A percentile compares a stretch with the other conserved stretches of the same genome.
These are phyloP conservation scores for Cotoneaster glaucophyllus DNA, from an alignment of 306 rosid species.

Conservation along the genomic window DNA sequence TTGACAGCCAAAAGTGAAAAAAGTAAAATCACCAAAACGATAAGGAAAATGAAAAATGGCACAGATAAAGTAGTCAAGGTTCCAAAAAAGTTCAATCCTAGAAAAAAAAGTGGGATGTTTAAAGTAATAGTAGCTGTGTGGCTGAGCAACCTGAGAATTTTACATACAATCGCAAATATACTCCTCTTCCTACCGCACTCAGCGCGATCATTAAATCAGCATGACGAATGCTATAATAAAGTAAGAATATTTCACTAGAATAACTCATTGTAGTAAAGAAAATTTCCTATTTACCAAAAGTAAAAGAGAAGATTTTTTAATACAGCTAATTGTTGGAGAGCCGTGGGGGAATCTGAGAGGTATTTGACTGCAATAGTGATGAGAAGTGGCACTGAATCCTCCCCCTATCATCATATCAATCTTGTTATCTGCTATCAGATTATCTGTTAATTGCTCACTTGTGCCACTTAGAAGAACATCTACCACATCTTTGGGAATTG, in stretches of 20 bases:
- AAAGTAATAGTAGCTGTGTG: conserved; percentile 7
- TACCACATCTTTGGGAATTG: conserved; percentile 73
- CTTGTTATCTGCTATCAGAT: conserved; percentile 83
- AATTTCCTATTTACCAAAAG: not conserved
- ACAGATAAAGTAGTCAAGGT: conserved; percentile 25
- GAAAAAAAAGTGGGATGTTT: conserved; percentile 15
- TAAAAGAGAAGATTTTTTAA: not conserved
- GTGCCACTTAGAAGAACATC: conserved; percentile 78
- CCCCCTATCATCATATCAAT: conserved; percentile 99
- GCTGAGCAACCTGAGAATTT: not conserved
- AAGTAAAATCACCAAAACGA: conserved; percentile 13
- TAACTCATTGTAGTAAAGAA: too few relatives aligned
- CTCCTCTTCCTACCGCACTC: too few relatives aligned
- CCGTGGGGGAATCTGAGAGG: conserved; percentile 77
- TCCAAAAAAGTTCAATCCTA: conserved; percentile 17
- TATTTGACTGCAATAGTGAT: conserved; percentile 79
- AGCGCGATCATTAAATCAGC: too few relatives aligned
- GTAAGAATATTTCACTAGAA: too few relatives aligned
- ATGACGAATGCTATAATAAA: too few relatives aligned
- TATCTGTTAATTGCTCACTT: conserved; percentile 57
- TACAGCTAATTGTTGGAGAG: conserved; percentile 79
- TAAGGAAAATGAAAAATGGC: conserved; percentile 14
- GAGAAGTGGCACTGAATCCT: conserved; percentile 93
- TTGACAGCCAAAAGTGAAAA: conserved; percentile 16
- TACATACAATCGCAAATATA: too few relatives aligned